Percentiles rank a stretch among this genome's conserved stretches.
Conservation (phyloP, 2,329 filamentous ascomycete genomes). For the Aureobasidium mangrovei region DNA sequence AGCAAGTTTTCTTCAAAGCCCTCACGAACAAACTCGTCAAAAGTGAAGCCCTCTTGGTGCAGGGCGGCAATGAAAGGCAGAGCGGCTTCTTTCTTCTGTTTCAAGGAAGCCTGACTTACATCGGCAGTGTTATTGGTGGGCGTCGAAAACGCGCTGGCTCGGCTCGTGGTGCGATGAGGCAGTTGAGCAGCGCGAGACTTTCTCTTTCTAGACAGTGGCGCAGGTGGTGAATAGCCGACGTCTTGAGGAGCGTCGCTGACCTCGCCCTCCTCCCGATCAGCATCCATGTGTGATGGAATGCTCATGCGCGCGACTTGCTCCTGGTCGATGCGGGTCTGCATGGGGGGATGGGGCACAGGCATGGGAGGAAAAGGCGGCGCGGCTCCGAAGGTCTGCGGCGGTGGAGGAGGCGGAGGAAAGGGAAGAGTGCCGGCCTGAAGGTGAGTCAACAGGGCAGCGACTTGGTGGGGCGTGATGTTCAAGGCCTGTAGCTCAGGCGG, state of each 20-base stretch:
- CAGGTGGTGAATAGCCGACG: not conserved
- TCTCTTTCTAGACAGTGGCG: not conserved
- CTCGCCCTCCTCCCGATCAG: slow-evolving; percentile 17
- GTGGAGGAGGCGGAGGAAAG: slow-evolving; percentile 10
- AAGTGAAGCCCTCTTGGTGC: slow-evolving; percentile 57
- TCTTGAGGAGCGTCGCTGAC: slow-evolving; percentile 10
- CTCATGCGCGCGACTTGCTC: not conserved
- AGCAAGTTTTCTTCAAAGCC: slow-evolving; percentile 59
- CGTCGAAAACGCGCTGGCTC: not conserved
- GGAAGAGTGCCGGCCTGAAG: slow-evolving; percentile 13
- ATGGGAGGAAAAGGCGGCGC: slow-evolving; percentile 4
- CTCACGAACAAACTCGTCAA: slow-evolving; percentile 63
- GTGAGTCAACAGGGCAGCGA: slow-evolving; percentile 12
- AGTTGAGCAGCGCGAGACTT: not conserved
- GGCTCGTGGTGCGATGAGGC: not conserved
- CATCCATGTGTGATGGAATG: slow-evolving; percentile 1
- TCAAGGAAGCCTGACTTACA: slow-evolving; percentile 3
- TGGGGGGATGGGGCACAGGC: not conserved
- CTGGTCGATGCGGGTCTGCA: not conserved
- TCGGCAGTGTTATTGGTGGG: not conserved
- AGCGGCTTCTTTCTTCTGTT: slow-evolving; percentile 6
- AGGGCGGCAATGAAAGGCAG: slow-evolving; percentile 26
- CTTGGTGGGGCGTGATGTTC: slow-evolving; percentile 15
- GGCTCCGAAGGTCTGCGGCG: not conserved
- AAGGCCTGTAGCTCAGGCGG: slow-evolving; percentile 14